These are phyloP conservation scores for Trypanosoma brucei DNA, from an alignment of 208 protist species.

Conservation along the genomic window DNA sequence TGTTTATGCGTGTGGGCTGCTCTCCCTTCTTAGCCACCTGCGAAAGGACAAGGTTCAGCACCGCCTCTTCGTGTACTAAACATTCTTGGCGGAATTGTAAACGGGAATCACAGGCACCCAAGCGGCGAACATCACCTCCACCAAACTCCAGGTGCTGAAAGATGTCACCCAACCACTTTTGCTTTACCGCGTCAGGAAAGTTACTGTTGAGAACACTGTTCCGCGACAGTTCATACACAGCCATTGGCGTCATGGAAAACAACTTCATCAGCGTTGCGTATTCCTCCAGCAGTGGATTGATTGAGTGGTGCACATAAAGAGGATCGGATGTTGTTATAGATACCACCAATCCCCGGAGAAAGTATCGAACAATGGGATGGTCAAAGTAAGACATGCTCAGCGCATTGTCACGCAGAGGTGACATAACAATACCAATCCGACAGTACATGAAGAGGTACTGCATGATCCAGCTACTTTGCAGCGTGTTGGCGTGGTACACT, in stretches of 20 bases:
- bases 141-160: slow-evolving; percentile 33
- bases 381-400: slow-evolving; percentile 94
- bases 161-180: slow-evolving; percentile 65
- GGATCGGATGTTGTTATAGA: slow-evolving; percentile 97
- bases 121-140: slow-evolving; percentile 63
- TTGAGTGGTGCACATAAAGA: slow-evolving; percentile 85
- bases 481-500: slow-evolving; percentile 96
- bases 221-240: slow-evolving; percentile 82
- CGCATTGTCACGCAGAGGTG: slow-evolving; percentile 96
- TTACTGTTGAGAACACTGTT: slow-evolving; percentile 89
- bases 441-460: slow-evolving; percentile 98
- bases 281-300: slow-evolving; percentile 83
- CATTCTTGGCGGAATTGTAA: slow-evolving; percentile 80
- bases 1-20: slow-evolving; percentile 9
- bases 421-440: slow-evolving; percentile 96
- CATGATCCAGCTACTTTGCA: slow-evolving; percentile 94
- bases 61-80: slow-evolving; percentile 69
- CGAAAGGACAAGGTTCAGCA: slow-evolving; percentile 70
- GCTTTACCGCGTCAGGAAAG: slow-evolving; percentile 71
- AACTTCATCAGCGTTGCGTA: slow-evolving; percentile 88
- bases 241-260: slow-evolving; percentile 64
- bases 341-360: slow-evolving; percentile 93
- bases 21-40: slow-evolving; percentile 52
- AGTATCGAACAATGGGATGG: slow-evolving; percentile 94
- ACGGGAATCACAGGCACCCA: slow-evolving; percentile 73